Base-by-base conservation (phyloP, 2,329 filamentous ascomycete genomes). In the Chrysosporium keratinophilum region DNA sequence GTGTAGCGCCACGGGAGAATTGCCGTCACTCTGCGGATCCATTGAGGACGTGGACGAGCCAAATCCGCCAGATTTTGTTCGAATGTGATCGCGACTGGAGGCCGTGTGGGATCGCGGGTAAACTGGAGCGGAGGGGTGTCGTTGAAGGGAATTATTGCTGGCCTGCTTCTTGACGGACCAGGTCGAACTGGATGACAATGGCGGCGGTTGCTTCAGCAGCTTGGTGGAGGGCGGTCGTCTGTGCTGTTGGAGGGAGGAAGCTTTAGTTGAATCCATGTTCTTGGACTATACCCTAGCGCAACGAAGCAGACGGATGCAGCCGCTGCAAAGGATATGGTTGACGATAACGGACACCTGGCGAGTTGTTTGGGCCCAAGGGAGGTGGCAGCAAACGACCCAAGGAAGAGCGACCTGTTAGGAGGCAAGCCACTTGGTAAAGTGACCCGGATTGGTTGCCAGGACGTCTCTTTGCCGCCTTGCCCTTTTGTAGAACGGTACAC, bases 11-110 rank as follows among this genome's bases (percentile, higher is more conserved):
- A 68, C 63, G 48, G 72, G 71, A 19, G 72, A 74, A 7, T 67
- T 66, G 45, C 63, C 66, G 34, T 64, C 65, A 59, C 69, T 73
- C 37, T 68, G 63, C 58, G 71, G 69, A 37, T 76, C 73, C 55
- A 75, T 64, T 7, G 72, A 75, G n/a, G 74, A 75, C 17, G 68
- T 71, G 14, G 72, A 74, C 5, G 73, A 76, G 42, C 67, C 71
- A 64, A 71, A 74, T 33, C 69, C 69, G 65, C 69, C 71, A 41
- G 73, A 75, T 58, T 70, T 66, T 33, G 73, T 73, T 49, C 72
- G 69, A 52, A 67, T 58, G 60, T 72, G 71, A 61, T 74, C 69
- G 61, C 66, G 65, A 62, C 63, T 67, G 54, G 63, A 63, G 58
- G 62, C 65, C 49, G 64, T 64, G 54, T 69, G 70, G 44, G 69